Evolutionary conservation across 2,329 filamentous ascomycete species (phyloP).

Genomic region (Mollisia scopiformis): DNA sequence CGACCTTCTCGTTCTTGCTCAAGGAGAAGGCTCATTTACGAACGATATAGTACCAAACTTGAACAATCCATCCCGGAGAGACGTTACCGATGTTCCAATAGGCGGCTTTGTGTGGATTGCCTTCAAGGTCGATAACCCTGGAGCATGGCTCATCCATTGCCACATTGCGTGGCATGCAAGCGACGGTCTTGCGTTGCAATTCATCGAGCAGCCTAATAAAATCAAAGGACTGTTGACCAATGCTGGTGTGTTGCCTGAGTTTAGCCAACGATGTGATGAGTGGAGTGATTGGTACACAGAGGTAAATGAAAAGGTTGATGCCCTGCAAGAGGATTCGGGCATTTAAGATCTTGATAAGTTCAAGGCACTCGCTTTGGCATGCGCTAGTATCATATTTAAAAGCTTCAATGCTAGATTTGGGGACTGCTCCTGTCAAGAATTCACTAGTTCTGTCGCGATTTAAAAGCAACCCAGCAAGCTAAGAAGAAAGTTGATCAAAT

Average conservation of each 20-base stretch:
- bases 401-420: too few relatives aligned
- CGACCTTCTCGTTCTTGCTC: conserved; percentile 49
- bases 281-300: conserved; percentile 36
- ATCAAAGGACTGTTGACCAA: conserved; percentile 30
- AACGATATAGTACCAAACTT: conserved; percentile 31
- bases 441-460: too few relatives aligned
- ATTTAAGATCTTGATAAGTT: too few relatives aligned
- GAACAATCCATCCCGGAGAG: conserved; percentile 52
- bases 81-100: conserved; percentile 49
- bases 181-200: conserved; percentile 53
- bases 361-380: too few relatives aligned
- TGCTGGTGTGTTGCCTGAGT: too few relatives aligned
- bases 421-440: too few relatives aligned
- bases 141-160: conserved; percentile 38
- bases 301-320: conserved; percentile 12
- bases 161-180: conserved; percentile 54
- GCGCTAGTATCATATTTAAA: too few relatives aligned
- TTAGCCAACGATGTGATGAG: too few relatives aligned
- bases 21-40: conserved; percentile 44
- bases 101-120: conserved; percentile 32
- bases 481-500: too few relatives aligned
- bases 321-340: conserved; percentile 26
- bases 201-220: conserved; percentile 47
- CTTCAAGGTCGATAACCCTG: conserved; percentile 33
- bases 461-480: too few relatives aligned